Conservation (phyloP, 1,139 yeast species). For the Debaryomyces singareniensis region DNA sequence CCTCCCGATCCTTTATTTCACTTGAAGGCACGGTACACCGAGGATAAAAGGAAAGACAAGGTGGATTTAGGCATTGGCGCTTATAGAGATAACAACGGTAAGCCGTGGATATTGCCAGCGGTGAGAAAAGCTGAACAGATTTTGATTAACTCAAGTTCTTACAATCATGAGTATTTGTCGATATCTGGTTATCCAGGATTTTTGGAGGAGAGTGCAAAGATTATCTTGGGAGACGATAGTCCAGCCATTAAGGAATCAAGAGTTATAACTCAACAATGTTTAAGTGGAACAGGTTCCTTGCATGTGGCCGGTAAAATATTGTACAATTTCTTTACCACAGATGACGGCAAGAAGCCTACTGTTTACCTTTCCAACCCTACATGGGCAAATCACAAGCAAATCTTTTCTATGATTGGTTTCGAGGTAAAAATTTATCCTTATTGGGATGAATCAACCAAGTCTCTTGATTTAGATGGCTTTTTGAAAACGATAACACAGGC, state of each 20-base stretch:
- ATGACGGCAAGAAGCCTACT: constrained; percentile 32
- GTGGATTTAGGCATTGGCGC: constrained; percentile 96
- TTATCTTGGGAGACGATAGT: constrained; percentile 67
- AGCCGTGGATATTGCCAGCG: constrained; percentile 91
- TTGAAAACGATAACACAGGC: constrained; percentile 61
- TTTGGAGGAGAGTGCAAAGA: constrained; percentile 67
- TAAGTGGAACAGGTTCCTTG: constrained; percentile 95
- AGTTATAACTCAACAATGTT: constrained; percentile 73
- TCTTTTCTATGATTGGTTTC: constrained; percentile 65
- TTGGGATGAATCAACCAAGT: constrained; percentile 59
- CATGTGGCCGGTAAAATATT: constrained; percentile 81
- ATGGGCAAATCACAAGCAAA: constrained; percentile 92
- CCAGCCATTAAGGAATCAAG: constrained; percentile 46
- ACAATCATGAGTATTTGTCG: constrained; percentile 89
- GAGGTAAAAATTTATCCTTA: constrained; percentile 67
- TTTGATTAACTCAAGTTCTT: constrained; percentile 42
- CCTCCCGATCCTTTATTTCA: constrained; percentile 84
- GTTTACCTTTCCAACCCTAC: constrained; percentile 86
- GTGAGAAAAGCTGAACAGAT: constrained; percentile 68
- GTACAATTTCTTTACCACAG: constrained; percentile 44
- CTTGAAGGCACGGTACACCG: constrained; percentile 65
- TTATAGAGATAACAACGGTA: constrained; percentile 86
- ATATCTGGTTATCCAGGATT: constrained; percentile 74
- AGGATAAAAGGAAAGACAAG: constrained; percentile 61
- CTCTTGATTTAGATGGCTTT: constrained; percentile 65